A percentile compares a stretch with the other conserved stretches of the same genome.
Conservation (phyloP, 345 rosid species). For the Gossypium stocksii region DNA sequence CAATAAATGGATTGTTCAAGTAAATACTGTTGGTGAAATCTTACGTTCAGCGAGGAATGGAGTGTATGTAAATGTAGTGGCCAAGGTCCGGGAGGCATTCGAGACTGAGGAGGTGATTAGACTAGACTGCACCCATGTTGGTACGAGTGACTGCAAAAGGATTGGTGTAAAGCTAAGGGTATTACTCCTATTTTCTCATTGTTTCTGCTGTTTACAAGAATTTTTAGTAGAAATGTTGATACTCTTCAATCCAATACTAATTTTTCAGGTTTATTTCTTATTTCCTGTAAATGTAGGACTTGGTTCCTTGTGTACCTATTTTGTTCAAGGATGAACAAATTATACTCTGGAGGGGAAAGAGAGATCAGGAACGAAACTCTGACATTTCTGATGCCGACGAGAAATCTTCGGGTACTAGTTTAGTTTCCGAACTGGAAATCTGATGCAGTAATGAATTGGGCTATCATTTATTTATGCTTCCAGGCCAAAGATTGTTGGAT, state of each 20-base stretch:
- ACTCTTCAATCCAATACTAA: not conserved
- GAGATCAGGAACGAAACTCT: constrained; percentile 15
- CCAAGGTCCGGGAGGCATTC: constrained; percentile 62
- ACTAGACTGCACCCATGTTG: constrained; percentile 73
- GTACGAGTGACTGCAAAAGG: too few relatives aligned
- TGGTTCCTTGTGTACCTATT: constrained; percentile 87
- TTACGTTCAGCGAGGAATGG: constrained; percentile 74
- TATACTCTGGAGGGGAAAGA: constrained; percentile 75
- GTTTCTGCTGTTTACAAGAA: too few relatives aligned
- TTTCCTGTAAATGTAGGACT: constrained; percentile 48
- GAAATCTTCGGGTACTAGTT: too few relatives aligned
- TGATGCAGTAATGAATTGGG: too few relatives aligned
- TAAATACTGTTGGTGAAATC: not conserved
- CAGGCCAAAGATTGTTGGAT: not conserved
- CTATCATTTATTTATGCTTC: too few relatives aligned
- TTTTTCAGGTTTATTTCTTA: constrained; percentile 6
- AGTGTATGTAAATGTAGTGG: constrained; percentile 77
- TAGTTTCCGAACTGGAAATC: too few relatives aligned
- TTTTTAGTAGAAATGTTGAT: not conserved
- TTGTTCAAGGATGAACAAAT: constrained; percentile 85
- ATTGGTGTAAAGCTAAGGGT: too few relatives aligned
- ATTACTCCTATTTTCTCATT: too few relatives aligned
- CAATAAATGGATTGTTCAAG: not conserved
- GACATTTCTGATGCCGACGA: too few relatives aligned
- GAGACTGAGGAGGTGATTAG: constrained; percentile 64